Percentiles rank a stretch among this genome's conserved stretches.
Conservation (phyloP, 176 grass and related monocot species). For the Eleusine indica region DNA sequence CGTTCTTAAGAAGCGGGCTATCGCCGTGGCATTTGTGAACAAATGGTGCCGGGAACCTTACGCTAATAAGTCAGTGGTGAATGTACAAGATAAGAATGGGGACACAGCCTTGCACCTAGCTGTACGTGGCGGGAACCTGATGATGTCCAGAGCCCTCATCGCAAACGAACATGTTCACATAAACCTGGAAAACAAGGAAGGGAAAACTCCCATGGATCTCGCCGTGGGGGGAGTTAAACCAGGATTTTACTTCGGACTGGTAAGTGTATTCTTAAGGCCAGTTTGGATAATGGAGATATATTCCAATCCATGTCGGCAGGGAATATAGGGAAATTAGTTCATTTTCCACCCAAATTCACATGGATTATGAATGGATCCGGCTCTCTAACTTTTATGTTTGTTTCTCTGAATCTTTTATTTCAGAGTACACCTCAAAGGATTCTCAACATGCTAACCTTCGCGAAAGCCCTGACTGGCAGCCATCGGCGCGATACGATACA, state of each 20-base stretch:
- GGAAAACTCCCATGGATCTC: constrained; percentile 34
- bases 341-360: too few relatives aligned
- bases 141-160: constrained; percentile 1
- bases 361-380: too few relatives aligned
- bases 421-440: constrained; percentile 17
- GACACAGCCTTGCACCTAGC: constrained; percentile 49
- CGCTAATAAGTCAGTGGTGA: not conserved
- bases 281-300: too few relatives aligned
- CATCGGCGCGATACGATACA: not conserved
- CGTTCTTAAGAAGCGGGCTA: not conserved
- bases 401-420: too few relatives aligned
- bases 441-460: not conserved
- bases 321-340: too few relatives aligned
- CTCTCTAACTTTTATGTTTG: not conserved
- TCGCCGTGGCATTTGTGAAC: not conserved
- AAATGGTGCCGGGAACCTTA: too few relatives aligned
- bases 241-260: constrained; percentile 21
- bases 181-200: constrained; percentile 1
- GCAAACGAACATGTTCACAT: not conserved
- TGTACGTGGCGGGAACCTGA: not conserved
- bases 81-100: constrained; percentile 47
- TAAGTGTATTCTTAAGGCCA: not conserved
- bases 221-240: not conserved
- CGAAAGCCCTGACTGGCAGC: not conserved
- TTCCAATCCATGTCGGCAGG: too few relatives aligned